Conservation (phyloP, 495 filamentous ascomycete species). For the Coniosporium apollinis region DNA sequence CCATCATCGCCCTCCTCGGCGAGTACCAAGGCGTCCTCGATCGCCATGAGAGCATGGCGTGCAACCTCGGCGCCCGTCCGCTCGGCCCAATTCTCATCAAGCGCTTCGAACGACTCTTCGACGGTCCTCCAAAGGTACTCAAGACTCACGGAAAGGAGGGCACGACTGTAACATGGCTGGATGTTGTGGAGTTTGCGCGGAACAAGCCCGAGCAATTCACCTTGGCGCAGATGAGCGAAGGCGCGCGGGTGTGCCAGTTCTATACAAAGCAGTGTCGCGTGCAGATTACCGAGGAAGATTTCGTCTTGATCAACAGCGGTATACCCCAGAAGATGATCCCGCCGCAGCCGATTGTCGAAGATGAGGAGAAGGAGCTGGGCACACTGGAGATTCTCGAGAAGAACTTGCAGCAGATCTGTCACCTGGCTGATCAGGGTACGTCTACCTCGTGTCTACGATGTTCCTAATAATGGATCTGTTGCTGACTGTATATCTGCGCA, state of each 20-base stretch:
- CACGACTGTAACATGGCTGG: constrained; percentile 55
- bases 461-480: background rate
- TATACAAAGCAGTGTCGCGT: constrained; percentile 64
- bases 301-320: constrained; percentile 61
- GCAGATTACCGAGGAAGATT: constrained; percentile 80
- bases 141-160: constrained; percentile 45
- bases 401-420: constrained; percentile 54
- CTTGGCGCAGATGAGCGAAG: constrained; percentile 49
- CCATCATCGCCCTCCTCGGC: constrained; percentile 47
- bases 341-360: constrained; percentile 65
- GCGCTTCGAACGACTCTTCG: constrained; percentile 72
- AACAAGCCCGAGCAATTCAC: constrained; percentile 66
- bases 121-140: constrained; percentile 56
- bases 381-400: constrained; percentile 70
- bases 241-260: constrained; percentile 58
- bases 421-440: constrained; percentile 46
- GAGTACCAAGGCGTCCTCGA: constrained; percentile 74
- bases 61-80: constrained; percentile 69
- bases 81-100: constrained; percentile 68
- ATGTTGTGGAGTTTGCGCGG: constrained; percentile 71
- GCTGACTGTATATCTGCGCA: constrained; percentile 18
- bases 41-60: constrained; percentile 70
- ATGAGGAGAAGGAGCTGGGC: constrained; percentile 70
- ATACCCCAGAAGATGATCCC: constrained; percentile 72
- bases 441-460: background rate